Evolutionary conservation across 2,329 filamentous ascomycete genomes (phyloP).

Genomic region (Alternaria brassicae): DNA sequence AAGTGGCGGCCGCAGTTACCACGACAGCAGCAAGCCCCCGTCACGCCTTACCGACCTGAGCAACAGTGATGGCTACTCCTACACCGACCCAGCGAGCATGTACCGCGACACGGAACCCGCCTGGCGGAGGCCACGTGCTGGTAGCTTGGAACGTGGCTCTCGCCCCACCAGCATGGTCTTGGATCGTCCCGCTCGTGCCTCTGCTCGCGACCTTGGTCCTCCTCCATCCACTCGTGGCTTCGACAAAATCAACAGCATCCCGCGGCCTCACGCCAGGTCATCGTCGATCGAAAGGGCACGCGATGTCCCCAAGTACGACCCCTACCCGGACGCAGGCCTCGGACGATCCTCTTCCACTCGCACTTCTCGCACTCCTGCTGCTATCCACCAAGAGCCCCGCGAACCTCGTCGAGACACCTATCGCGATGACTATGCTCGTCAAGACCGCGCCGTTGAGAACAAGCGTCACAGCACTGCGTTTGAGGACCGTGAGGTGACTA

Average conservation of each 20-base stretch:
- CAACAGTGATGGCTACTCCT: conserved; percentile 57
- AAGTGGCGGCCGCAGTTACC: conserved; percentile 44
- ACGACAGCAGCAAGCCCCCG: conserved; percentile 34
- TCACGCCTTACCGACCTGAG: conserved; percentile 44
- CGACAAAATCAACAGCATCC: conserved; percentile 66
- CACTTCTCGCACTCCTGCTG: conserved; percentile 51
- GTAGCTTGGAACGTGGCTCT: conserved; percentile 55
- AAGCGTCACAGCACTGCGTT: conserved; percentile 47
- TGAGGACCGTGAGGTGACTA: conserved; percentile 54
- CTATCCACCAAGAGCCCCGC: conserved; percentile 58
- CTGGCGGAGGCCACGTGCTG: conserved; percentile 54
- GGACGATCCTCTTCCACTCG: conserved; percentile 50
- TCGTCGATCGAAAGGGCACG: conserved; percentile 44
- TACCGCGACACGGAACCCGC: conserved; percentile 59
- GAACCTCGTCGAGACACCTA: conserved; percentile 50
- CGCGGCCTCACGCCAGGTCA: conserved; percentile 34
- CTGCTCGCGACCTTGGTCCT: conserved; percentile 55
- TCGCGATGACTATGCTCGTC: conserved; percentile 55
- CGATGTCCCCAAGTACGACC: conserved; percentile 45
- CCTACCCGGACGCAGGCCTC: conserved; percentile 49
- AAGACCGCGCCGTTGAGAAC: conserved; percentile 50
- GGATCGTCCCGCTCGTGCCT: conserved; percentile 47
- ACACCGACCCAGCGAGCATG: conserved; percentile 60
- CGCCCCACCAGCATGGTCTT: conserved; percentile 57
- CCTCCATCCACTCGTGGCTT: conserved; percentile 75